Conservation (phyloP, 306 rosid genomes). For the Quercus dentata region DNA sequence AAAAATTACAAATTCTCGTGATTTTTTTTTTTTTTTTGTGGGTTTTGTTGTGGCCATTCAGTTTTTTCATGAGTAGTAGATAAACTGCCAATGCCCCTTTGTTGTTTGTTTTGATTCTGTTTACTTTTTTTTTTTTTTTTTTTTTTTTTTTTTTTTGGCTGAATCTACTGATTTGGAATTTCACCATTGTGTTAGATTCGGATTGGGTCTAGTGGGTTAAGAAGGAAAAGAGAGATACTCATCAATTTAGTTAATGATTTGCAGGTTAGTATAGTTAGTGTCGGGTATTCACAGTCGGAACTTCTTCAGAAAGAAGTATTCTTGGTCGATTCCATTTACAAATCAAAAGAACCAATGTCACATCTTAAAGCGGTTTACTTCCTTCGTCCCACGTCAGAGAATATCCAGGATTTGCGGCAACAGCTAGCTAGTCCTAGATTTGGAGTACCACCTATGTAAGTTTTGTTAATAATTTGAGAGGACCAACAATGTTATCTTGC, state of each 20-base stretch:
- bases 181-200: too few species aligned
- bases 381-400: constrained; percentile 81
- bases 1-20: background rate
- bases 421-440: constrained; percentile 83
- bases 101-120: too few species aligned
- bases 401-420: constrained; percentile 70
- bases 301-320: constrained; percentile 91
- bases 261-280: constrained; percentile 85
- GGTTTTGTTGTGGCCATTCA: too few species aligned
- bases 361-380: constrained; percentile 93
- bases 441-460: constrained; percentile 93
- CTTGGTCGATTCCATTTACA: constrained; percentile 82
- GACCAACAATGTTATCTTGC: background rate
- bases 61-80: too few species aligned
- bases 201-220: background rate
- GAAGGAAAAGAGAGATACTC: background rate
- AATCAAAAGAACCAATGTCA: constrained; percentile 77
- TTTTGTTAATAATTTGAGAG: constrained; percentile 19
- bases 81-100: background rate
- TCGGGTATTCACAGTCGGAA: constrained; percentile 92
- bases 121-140: too few species aligned
- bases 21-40: background rate
- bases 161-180: too few species aligned
- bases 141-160: too few species aligned
- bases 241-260: constrained; percentile 14